A percentile compares a stretch with the other conserved stretches of the same genome.
These are phyloP conservation scores for Diatrype stigma DNA, from an alignment of 2,329 filamentous ascomycete genomes.

Conservation along the genomic window DNA sequence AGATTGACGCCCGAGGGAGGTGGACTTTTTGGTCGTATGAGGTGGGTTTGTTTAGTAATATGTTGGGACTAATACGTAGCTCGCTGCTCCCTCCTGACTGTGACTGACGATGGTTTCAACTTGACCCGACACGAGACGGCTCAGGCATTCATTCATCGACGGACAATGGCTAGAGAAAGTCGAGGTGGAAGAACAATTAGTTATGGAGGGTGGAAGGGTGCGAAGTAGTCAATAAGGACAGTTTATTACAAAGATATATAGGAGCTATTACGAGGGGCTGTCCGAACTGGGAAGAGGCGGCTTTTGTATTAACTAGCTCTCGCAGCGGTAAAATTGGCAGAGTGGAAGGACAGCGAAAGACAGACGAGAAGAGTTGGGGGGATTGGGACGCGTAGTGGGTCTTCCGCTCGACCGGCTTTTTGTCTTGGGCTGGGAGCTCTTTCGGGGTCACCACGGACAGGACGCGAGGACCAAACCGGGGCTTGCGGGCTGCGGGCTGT, in stretches of 20 bases:
- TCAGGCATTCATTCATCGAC: too few species aligned
- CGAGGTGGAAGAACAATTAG: not conserved
- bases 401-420: not conserved
- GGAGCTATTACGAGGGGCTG: not conserved
- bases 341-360: not conserved
- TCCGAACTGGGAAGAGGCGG: not conserved
- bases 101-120: not conserved
- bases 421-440: not conserved
- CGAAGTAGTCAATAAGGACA: too few species aligned
- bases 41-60: too few species aligned
- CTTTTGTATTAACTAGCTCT: constrained; percentile 1
- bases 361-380: not conserved
- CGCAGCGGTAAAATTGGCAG: not conserved
- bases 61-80: too few species aligned
- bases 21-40: too few species aligned
- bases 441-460: too few species aligned
- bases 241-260: too few species aligned
- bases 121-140: not conserved
- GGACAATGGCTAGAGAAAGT: not conserved
- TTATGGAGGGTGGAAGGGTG: not conserved
- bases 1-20: too few species aligned
- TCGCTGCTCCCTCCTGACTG: too few species aligned
- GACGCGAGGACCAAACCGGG: too few species aligned
- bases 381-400: not conserved
- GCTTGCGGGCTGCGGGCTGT: not conserved